Conservation (phyloP, 2,329 filamentous ascomycete genomes). For the Exophiala mesophila region DNA sequence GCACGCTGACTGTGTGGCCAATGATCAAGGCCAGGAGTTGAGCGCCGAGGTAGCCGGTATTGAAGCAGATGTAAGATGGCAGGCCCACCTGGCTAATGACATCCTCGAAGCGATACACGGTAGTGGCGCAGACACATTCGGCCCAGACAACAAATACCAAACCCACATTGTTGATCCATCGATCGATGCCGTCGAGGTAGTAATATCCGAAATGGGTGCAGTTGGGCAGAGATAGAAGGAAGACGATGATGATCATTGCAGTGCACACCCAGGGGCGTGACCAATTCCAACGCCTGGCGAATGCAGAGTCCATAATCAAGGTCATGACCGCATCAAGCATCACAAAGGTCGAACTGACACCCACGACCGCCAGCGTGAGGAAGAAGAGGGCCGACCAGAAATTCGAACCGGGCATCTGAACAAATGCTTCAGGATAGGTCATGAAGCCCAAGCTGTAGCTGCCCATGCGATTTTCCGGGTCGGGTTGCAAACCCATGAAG, state of each 20-base stretch:
- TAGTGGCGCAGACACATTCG: constrained; percentile 49
- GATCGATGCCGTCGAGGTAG: constrained; percentile 49
- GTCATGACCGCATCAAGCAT: constrained; percentile 53
- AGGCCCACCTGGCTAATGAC: constrained; percentile 48
- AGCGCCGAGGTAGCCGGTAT: constrained; percentile 50
- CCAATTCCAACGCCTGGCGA: constrained; percentile 26
- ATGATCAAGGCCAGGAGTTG: constrained; percentile 50
- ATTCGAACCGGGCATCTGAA: constrained; percentile 50
- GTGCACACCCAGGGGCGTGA: constrained; percentile 46
- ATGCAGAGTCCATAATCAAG: constrained; percentile 43
- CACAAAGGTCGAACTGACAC: constrained; percentile 52
- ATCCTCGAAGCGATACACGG: constrained; percentile 53
- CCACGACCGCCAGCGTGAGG: constrained; percentile 52
- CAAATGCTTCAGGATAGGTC: constrained; percentile 49
- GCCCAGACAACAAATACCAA: constrained; percentile 53
- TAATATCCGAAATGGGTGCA: constrained; percentile 54
- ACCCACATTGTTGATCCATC: constrained; percentile 52
- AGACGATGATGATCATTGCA: constrained; percentile 41
- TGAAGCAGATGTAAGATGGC: constrained; percentile 46
- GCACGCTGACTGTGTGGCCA: constrained; percentile 42
- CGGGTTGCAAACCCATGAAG: constrained; percentile 34
- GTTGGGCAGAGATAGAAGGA: constrained; percentile 52
- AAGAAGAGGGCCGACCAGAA: constrained; percentile 53
- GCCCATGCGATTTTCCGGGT: constrained; percentile 40
- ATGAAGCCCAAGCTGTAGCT: constrained; percentile 53